Evolutionary conservation across 176 grass and related monocot species (phyloP).

Genomic region (Tillandsia fasciculata): DNA sequence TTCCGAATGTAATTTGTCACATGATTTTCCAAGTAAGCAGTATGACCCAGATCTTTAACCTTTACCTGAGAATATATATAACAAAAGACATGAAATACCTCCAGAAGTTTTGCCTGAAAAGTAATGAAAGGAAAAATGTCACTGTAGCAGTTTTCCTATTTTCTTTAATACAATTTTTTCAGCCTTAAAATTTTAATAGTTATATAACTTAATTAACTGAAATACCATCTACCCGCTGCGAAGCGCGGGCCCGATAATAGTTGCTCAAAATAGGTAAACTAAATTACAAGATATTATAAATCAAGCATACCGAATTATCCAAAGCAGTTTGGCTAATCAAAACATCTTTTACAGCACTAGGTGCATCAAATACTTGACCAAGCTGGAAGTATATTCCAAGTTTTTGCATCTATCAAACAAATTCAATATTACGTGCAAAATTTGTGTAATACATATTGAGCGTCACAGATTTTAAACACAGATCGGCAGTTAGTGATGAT

Average conservation of each 20-base stretch:
- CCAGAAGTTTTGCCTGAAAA: too few relatives aligned
- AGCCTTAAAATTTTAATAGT: too few relatives aligned
- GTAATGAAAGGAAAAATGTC: conserved; percentile 10
- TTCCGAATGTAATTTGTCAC: conserved; percentile 87
- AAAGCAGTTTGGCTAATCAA: conserved; percentile 55
- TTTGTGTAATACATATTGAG: conserved; percentile 7
- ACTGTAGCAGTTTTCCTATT: too few relatives aligned
- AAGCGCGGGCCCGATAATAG: too few relatives aligned
- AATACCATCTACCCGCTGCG: too few relatives aligned
- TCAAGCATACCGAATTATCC: conserved; percentile 54
- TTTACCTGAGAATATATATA: conserved; percentile 48
- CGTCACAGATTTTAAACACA: conserved; percentile 13
- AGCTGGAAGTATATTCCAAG: conserved; percentile 70
- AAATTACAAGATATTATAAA: conserved; percentile 9
- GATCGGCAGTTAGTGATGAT: background rate
- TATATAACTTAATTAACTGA: too few relatives aligned
- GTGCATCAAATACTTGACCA: conserved; percentile 80
- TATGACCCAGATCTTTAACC: conserved; percentile 46
- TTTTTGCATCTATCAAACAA: conserved; percentile 51
- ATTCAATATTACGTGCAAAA: conserved; percentile 13
- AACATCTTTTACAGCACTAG: conserved; percentile 64
- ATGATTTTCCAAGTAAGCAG: conserved; percentile 75
- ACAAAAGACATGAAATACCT: conserved; percentile 7
- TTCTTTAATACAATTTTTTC: too few relatives aligned
- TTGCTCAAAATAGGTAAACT: background rate